Evolutionary conservation across 1,139 yeast genomes (phyloP), one percentile per base, ranked within the genome.

Genomic region (Insectozyma bohioensis): DNA sequence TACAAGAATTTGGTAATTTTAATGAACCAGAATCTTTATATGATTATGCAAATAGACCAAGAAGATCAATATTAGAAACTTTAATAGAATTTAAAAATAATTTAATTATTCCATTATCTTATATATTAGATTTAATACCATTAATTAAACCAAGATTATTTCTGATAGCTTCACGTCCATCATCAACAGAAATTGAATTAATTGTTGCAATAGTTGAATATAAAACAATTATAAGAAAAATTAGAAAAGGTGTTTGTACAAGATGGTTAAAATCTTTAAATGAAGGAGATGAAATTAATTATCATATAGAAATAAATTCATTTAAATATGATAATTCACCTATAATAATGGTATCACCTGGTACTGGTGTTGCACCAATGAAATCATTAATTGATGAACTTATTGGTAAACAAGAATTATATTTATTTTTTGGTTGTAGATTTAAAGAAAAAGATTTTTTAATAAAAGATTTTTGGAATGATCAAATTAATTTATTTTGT

Each of bases 351-450:
- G 72, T 88, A 5, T 80, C 92, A 0, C 94, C 97, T 0, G 97
- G 97, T 6, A 90, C 96, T 0, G 97, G 97, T 1, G 67, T 90
- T 6, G 97, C 97, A 0, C 97, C 97, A 1, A 78, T 88, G 73
- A 74, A 85, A 48, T 72, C 87, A 1, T 51, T 85, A 15, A 68
- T 87, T 9, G 75, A 74, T 27, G 42, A 56, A 17, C 37, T 42
- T 17, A 45, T 41, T 15, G 43, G 40, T 15, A 11, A 15, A 13
- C 56, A 54, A 20, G 57, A 62, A 2, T 47, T 77, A 31, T 58
- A 65, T 30, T 58, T 92, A 24, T 85, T 88, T 51, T 79, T 78
- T 43, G 99, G 98, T 2, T 84, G 86, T 56, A 65, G 98, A 38
- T 70, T 60, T 45, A 65, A 66, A 26, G 68, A 66, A 2, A 83